These are phyloP conservation scores for Trypethelium eluteriae DNA, from an alignment of 495 filamentous ascomycete species.

Conservation along the genomic window DNA sequence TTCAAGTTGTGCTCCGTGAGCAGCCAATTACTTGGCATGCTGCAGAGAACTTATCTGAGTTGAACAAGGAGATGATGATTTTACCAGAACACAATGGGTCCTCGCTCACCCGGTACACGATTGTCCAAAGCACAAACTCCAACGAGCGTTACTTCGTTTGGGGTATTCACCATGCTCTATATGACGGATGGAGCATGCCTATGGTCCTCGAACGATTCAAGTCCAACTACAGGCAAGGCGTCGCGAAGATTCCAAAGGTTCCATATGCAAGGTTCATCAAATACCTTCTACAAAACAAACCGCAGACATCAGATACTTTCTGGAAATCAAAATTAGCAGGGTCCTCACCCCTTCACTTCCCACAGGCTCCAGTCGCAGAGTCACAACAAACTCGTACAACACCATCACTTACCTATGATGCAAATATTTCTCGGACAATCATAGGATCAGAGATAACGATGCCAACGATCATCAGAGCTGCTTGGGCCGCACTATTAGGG, in stretches of 20 bases:
- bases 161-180: constrained; percentile 64
- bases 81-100: constrained; percentile 37
- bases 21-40: constrained; percentile 23
- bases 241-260: constrained; percentile 28
- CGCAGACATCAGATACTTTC: constrained; percentile 41
- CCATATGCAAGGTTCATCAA: constrained; percentile 26
- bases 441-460: constrained; percentile 43
- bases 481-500: constrained; percentile 56
- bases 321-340: constrained; percentile 56
- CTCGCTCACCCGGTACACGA: constrained; percentile 19
- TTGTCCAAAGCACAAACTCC: constrained; percentile 14
- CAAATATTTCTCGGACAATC: constrained; percentile 12
- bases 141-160: constrained; percentile 28
- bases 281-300: constrained; percentile 18
- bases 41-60: constrained; percentile 13
- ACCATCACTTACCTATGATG: constrained; percentile 37
- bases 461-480: constrained; percentile 62
- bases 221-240: constrained; percentile 30
- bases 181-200: constrained; percentile 78
- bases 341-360: constrained; percentile 36
- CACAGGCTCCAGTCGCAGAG: constrained; percentile 44
- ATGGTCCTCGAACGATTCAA: constrained; percentile 42
- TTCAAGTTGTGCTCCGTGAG: constrained; percentile 25
- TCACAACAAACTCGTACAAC: constrained; percentile 12
- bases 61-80: constrained; percentile 15